Conservation (phyloP, 1,139 yeast species). For the Candida frijolesensis region DNA sequence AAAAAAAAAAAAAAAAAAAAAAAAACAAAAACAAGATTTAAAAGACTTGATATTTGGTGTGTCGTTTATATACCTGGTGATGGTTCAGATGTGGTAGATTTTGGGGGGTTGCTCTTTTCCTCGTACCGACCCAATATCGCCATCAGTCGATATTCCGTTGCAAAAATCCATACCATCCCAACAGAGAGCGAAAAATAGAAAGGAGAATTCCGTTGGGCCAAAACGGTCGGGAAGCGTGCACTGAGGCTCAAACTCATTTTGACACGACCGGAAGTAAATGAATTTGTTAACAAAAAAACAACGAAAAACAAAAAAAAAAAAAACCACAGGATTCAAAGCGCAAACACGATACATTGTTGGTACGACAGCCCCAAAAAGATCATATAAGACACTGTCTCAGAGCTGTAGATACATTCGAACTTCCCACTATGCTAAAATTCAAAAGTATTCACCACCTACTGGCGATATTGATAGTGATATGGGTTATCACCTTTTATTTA, state of each 20-base stretch:
- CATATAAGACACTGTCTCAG: not conserved
- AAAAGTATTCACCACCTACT: constrained; percentile 25
- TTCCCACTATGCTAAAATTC: constrained; percentile 9
- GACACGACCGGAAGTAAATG: not conserved
- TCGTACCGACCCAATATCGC: not conserved
- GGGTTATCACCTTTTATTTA: constrained; percentile 34
- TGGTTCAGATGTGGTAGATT: too few species aligned
- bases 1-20: not conserved
- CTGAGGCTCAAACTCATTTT: not conserved
- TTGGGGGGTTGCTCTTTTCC: not conserved
- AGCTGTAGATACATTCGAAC: not conserved
- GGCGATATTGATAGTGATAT: constrained; percentile 23
- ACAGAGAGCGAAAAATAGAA: not conserved
- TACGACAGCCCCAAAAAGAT: not conserved
- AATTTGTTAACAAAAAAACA: not conserved
- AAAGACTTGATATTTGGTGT: not conserved
- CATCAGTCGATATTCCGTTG: not conserved
- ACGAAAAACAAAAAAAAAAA: not conserved
- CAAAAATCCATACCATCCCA: not conserved
- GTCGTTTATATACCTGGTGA: too few species aligned
- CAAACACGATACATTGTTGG: not conserved
- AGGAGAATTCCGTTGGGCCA: not conserved
- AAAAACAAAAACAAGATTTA: not conserved
- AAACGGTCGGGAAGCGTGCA: not conserved
- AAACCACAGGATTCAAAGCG: not conserved